These are phyloP conservation scores for Goffeauzyma gilvescens DNA, from an alignment of 768 basidiomycete genomes.

Conservation along the genomic window DNA sequence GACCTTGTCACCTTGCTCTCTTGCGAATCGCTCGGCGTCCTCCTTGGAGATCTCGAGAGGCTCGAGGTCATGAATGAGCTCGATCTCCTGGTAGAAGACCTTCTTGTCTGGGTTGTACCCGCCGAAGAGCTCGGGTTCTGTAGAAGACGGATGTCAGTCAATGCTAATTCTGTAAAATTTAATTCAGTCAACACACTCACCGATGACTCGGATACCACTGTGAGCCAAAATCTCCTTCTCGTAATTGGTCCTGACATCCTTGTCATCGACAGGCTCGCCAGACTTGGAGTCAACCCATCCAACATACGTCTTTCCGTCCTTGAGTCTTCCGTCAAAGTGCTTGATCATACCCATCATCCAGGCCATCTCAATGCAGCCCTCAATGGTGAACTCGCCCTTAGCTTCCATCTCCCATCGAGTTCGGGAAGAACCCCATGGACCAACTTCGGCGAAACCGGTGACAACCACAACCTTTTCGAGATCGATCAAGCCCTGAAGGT, in stretches of 20 bases:
- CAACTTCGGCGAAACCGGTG: constrained; percentile 91
- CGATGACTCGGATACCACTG: constrained; percentile 81
- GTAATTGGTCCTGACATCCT: constrained; percentile 81
- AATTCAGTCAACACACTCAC: constrained; percentile 37
- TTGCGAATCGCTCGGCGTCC: constrained; percentile 87
- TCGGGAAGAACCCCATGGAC: constrained; percentile 93
- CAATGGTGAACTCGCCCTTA: constrained; percentile 84
- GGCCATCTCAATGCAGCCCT: constrained; percentile 97
- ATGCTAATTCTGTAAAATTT: neutral
- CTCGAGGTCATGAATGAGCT: constrained; percentile 89
- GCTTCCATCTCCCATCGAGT: constrained; percentile 99
- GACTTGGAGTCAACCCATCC: constrained; percentile 96
- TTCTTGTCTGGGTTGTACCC: constrained; percentile 98
- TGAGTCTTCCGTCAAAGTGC: constrained; percentile 92
- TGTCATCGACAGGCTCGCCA: constrained; percentile 86
- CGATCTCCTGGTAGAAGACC: constrained; percentile 88
- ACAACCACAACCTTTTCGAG: constrained; percentile 89
- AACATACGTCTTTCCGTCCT: constrained; percentile 77
- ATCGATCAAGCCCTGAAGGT: constrained; percentile 74
- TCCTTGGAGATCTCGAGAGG: constrained; percentile 78
- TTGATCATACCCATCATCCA: constrained; percentile 99
- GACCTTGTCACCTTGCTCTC: constrained; percentile 88
- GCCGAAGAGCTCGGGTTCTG: constrained; percentile 93
- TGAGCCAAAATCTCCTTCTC: constrained; percentile 84
- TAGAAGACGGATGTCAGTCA: constrained; percentile 3